Evolutionary conservation across 805 yeast species (phyloP), one percentile per base, ranked within the genome.

Genomic region (Pichia ethanolica): DNA sequence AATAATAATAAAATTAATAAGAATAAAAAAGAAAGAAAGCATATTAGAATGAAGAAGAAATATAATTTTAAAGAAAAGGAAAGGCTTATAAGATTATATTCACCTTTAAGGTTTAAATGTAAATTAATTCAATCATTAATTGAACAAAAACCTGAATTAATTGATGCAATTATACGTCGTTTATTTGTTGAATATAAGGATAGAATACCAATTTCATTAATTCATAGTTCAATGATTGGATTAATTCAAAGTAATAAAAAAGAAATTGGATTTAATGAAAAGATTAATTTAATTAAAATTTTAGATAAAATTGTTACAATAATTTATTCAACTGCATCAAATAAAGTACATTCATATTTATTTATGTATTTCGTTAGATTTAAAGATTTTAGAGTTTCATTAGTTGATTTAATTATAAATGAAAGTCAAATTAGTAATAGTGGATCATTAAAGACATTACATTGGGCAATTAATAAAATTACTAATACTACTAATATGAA

Each of bases 201-300:
- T 10, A 56, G 57, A 28, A 50, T 62, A 12, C 68, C 68, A 27
- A 28, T 56, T 4, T 32, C 46, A 2, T 43, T 64, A 34, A 45
- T 63, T 3, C 65, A 63, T 39, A 59, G 61, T n/a, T 46, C 54
- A 10, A 55, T 60, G 56, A 46, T 63, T 26, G 63, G 63, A 12
- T 28, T 61, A 4, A 47, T 63, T 20, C 38, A 51, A 6, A 49
- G 58, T 11, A 35, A 44, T 11, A 35, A 30, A 10, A 37, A 45
- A 1, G 12, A 42, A 8, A 8, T 52, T 20, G 39, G 34, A 5
- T 53, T 58, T 39, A 49, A 42, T 2, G 57, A 55, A 7, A 63
- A 62, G 42, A 41, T 62, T 10, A 45, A 54, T 39, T 35, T 45
- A 5, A 53, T 52, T 48, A 59, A 56, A 40, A 53, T 55, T 10